Conservation (phyloP, 345 rosid species). For the Aquilaria yunnanensis region DNA sequence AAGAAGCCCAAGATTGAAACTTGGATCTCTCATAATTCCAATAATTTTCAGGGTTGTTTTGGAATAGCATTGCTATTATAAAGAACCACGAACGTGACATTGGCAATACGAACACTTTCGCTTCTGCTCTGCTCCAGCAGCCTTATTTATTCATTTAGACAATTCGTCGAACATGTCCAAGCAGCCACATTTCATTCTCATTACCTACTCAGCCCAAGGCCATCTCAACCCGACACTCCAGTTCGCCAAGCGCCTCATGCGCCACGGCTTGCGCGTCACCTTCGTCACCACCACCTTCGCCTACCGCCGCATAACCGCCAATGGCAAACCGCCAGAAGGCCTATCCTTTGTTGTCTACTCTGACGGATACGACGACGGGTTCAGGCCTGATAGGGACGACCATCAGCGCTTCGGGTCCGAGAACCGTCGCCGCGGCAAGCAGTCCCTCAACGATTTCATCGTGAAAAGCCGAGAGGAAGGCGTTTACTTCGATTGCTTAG, state of each 20-base stretch:
- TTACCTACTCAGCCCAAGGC: slow-evolving; percentile 53
- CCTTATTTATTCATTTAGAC: too few species aligned
- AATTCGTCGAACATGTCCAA: background rate
- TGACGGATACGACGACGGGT: slow-evolving; percentile 55
- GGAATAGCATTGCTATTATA: too few species aligned
- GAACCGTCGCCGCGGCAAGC: slow-evolving; percentile 29
- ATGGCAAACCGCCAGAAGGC: slow-evolving; percentile 13
- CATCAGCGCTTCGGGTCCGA: slow-evolving; percentile 14
- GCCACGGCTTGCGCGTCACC: slow-evolving; percentile 41
- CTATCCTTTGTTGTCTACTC: slow-evolving; percentile 42
- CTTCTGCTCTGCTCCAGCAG: too few species aligned
- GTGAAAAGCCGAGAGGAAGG: slow-evolving; percentile 8
- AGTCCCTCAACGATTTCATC: slow-evolving; percentile 32
- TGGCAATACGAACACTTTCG: too few species aligned
- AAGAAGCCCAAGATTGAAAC: too few species aligned
- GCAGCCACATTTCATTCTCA: slow-evolving; percentile 40
- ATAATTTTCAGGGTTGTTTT: too few species aligned
- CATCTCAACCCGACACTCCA: slow-evolving; percentile 61
- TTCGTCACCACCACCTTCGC: slow-evolving; percentile 31
- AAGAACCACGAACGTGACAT: too few species aligned
- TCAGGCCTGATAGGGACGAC: slow-evolving; percentile 13
- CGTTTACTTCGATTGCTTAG: slow-evolving; percentile 28
- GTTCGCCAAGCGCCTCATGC: slow-evolving; percentile 46
- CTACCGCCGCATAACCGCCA: slow-evolving; percentile 30
- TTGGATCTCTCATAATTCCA: too few species aligned